Evolutionary conservation across 106 monocot species (phyloP), one percentile per base, ranked within the genome.

Genomic region (Agapanthus africanus): DNA sequence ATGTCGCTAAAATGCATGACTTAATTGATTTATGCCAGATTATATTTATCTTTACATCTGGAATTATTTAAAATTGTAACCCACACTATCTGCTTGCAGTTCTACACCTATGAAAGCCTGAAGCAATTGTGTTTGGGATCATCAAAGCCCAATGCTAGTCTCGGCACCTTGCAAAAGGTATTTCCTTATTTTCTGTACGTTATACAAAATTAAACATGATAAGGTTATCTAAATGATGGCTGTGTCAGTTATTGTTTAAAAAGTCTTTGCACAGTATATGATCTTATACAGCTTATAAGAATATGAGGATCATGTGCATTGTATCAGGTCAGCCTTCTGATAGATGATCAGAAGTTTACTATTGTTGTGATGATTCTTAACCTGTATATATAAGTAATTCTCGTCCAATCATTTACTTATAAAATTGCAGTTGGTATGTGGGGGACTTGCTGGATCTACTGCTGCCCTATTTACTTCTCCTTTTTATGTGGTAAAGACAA

Each of bases 401-500:
- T 21, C 63, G 14, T 47, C 35, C 56, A 23, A 19, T 25, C 19
- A 63, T 62, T 41, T 21, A 1, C 36, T 28, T 6, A 61, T 76
- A 7, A 47, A 40, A 46, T 23, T 54, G 70, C 87, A 99, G 97
- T 75, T 99, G 47, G 37, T 79, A 27, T 99, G 97, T 81, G 97
- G 97, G 41, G 97, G 97, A 15, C 44, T 99, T 74, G 88, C 97
- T 73, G 97, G 92, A 79, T 89, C 89, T 71, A 92, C 92, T 79
- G 97, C 97, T 65, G 97, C 97, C 51, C 66, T 99, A 32, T 92
- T 85, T 76, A 87, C 93, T 16, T 93, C 93, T 74, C 99, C 99
- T 68, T 93, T 99, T 72, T 90, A 99, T 80, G 92, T 99, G 34
- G 92, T 90, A 38, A 99, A 99, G 73, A 99, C 97, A 41, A 89